These are phyloP conservation scores for Annulohypoxylon bovei DNA, from an alignment of 495 filamentous ascomycete species.

Conservation along the genomic window DNA sequence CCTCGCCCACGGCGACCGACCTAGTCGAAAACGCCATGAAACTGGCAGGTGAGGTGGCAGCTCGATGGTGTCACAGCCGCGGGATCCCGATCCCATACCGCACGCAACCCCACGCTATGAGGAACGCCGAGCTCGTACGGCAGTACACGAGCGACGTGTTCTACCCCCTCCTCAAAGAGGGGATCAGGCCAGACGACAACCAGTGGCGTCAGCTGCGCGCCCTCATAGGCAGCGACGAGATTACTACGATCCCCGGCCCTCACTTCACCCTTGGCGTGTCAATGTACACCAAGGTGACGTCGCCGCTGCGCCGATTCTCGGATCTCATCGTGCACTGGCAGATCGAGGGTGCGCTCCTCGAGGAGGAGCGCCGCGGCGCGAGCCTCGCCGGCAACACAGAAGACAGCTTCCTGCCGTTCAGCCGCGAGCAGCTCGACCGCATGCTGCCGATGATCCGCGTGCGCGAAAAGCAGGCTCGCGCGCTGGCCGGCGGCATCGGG, in stretches of 20 bases:
- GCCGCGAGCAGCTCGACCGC: constrained; percentile 61
- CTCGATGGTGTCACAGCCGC: constrained; percentile 76
- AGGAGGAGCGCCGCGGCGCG: constrained; percentile 68
- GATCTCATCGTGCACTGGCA: constrained; percentile 94
- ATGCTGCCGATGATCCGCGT: constrained; percentile 61
- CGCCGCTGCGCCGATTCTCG: constrained; percentile 82
- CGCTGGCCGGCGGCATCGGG: constrained; percentile 46
- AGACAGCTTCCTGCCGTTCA: constrained; percentile 70
- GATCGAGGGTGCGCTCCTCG: constrained; percentile 80
- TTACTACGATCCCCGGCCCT: constrained; percentile 60
- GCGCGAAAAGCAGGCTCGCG: constrained; percentile 57
- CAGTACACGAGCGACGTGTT: constrained; percentile 60
- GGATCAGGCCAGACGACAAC: constrained; percentile 64
- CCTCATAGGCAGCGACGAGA: constrained; percentile 63
- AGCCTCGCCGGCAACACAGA: constrained; percentile 57
- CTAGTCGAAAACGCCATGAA: constrained; percentile 72
- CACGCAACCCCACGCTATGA: constrained; percentile 68
- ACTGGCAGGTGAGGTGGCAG: constrained; percentile 76
- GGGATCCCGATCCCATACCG: constrained; percentile 83
- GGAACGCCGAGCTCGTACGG: constrained; percentile 51
- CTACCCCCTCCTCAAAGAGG: constrained; percentile 61
- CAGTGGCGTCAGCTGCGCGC: constrained; percentile 70
- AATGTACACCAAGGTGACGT: constrained; percentile 82
- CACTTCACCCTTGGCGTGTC: constrained; percentile 71
- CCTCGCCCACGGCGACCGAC: constrained; percentile 22